Evolutionary conservation across 2,329 filamentous ascomycete genomes (phyloP).

Genomic region (Parascedosporium putredinis): DNA sequence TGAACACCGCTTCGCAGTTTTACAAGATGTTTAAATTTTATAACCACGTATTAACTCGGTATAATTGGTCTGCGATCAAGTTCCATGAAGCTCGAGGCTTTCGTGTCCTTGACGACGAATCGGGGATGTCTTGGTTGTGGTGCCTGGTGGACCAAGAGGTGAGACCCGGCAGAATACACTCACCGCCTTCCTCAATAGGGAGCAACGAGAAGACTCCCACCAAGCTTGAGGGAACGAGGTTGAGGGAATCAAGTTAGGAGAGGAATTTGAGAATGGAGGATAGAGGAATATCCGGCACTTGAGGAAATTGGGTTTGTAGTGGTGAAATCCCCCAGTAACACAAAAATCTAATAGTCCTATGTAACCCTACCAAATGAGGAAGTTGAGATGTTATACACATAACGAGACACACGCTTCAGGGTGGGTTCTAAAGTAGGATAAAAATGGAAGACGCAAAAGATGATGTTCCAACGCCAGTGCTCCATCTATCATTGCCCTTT

Average conservation of each 20-base stretch:
- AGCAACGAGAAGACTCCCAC: background rate
- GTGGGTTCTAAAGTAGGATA: conserved; percentile 4
- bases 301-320: too few relatives aligned
- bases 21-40: background rate
- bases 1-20: background rate
- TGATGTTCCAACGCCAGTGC: conserved; percentile 9
- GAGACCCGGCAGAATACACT: background rate
- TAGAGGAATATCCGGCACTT: too few relatives aligned
- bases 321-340: too few relatives aligned
- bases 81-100: background rate
- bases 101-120: background rate
- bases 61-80: background rate
- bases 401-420: background rate
- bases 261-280: background rate
- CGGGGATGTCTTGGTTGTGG: background rate
- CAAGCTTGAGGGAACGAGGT: background rate
- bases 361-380: background rate
- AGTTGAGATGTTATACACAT: conserved; percentile 8
- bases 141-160: background rate
- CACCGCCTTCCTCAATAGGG: background rate
- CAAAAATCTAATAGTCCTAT: conserved; percentile 1
- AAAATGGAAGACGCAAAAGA: conserved; percentile 8
- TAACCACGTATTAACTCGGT: background rate
- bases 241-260: background rate
- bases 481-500: conserved; percentile 2